Percentiles rank a stretch among this genome's conserved stretches.
Evolutionary conservation across 2,329 filamentous ascomycete genomes (phyloP).

Genomic region (Trichoderma guizhouense): DNA sequence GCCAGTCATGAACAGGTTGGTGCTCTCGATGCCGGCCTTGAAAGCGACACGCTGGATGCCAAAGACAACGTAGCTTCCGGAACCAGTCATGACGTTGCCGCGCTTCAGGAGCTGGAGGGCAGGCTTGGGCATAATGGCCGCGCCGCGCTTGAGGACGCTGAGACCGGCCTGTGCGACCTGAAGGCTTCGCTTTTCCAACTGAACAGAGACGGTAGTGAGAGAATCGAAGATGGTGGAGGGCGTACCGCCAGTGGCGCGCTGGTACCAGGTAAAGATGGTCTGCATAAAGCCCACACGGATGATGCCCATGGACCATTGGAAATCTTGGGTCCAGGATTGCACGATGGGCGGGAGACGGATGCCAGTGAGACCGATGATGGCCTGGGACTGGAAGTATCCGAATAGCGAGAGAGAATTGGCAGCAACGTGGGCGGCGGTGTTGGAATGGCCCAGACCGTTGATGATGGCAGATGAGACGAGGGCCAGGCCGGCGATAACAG

Average conservation of each 20-base stretch:
- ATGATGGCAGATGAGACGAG: conserved; percentile 82
- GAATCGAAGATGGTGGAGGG: conserved; percentile 75
- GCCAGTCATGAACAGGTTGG: conserved; percentile 91
- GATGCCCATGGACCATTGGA: conserved; percentile 97
- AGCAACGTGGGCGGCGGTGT: conserved; percentile 90
- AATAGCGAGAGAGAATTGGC: conserved; percentile 93
- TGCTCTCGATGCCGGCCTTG: conserved; percentile 76
- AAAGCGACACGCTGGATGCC: conserved; percentile 91
- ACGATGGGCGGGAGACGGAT: conserved; percentile 84
- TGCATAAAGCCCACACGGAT: conserved; percentile 87
- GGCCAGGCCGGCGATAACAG: conserved; percentile 80
- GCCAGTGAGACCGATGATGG: conserved; percentile 81
- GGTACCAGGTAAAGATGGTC: conserved; percentile 89
- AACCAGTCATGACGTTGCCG: conserved; percentile 50
- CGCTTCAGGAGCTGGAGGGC: conserved; percentile 48
- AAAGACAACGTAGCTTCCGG: conserved; percentile 61
- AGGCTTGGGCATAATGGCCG: conserved; percentile 48
- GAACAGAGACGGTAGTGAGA: conserved; percentile 72
- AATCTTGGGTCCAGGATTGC: conserved; percentile 92
- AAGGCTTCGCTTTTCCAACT: conserved; percentile 65
- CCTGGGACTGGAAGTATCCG: conserved; percentile 90
- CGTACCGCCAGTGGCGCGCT: conserved; percentile 84
- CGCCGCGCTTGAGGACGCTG: conserved; percentile 52
- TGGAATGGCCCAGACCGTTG: conserved; percentile 86
- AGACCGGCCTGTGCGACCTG: conserved; percentile 38